These are phyloP conservation scores for Didymellaceae sp. DNA, from an alignment of 2,329 filamentous ascomycete species.

Conservation along the genomic window DNA sequence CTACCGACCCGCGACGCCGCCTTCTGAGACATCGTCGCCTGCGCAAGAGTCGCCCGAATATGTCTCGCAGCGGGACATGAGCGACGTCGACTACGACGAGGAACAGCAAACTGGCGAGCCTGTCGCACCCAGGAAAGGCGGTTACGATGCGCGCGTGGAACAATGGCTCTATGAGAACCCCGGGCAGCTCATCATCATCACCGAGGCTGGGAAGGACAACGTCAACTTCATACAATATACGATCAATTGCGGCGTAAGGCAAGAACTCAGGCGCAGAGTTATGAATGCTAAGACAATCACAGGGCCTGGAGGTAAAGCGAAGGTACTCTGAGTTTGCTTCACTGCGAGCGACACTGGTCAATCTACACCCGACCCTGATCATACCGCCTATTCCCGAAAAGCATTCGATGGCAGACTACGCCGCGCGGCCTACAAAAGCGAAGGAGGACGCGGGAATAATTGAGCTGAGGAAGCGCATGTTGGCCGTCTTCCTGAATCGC, in stretches of 20 bases:
- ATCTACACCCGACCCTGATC: slow-evolving; percentile 91
- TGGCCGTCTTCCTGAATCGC: slow-evolving; percentile 92
- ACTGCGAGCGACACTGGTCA: slow-evolving; percentile 83
- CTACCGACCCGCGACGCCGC: slow-evolving; percentile 66
- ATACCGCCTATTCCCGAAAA: slow-evolving; percentile 98
- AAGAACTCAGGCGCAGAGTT: background rate
- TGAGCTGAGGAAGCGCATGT: slow-evolving; percentile 94
- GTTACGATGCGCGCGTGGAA: slow-evolving; percentile 94
- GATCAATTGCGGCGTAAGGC: slow-evolving; percentile 84
- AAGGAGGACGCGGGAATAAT: slow-evolving; percentile 98
- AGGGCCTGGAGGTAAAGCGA: slow-evolving; percentile 94
- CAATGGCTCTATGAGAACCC: slow-evolving; percentile 97
- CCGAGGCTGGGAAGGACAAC: slow-evolving; percentile 91
- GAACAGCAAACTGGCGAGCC: slow-evolving; percentile 48
- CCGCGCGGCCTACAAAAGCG: slow-evolving; percentile 94
- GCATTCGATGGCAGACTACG: slow-evolving; percentile 98
- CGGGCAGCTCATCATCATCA: slow-evolving; percentile 87
- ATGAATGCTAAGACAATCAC: slow-evolving; percentile 23
- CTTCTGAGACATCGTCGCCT: slow-evolving; percentile 74
- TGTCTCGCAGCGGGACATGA: slow-evolving; percentile 61
- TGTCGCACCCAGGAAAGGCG: slow-evolving; percentile 73
- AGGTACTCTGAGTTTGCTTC: slow-evolving; percentile 97
- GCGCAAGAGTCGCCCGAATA: slow-evolving; percentile 69
- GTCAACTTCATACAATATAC: slow-evolving; percentile 97
- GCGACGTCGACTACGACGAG: slow-evolving; percentile 65